A percentile compares a stretch with the other conserved stretches of the same genome.
phyloP scores from a whole-genome alignment of 2,329 filamentous ascomycete genomes.

The Xenosphaeropsis pyriputrescens region DNA sequence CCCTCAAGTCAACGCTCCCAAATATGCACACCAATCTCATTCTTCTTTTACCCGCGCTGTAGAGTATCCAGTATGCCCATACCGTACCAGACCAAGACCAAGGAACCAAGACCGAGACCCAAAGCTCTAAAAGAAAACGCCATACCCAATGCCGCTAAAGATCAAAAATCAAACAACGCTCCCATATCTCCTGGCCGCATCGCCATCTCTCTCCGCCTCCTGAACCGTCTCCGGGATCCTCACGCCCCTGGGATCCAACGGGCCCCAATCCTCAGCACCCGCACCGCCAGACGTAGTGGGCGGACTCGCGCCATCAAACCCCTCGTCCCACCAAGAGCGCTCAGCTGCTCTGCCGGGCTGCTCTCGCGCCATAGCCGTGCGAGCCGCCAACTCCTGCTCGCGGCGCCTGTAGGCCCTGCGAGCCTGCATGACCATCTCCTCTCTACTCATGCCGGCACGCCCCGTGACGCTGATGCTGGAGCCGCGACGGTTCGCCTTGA shows the following conservation, averaged over 20 bases:
- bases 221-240: too few species aligned
- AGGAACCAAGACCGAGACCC: too few species aligned
- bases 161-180: not conserved
- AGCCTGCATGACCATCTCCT: conserved; percentile 36
- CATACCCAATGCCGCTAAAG: conserved; percentile 5
- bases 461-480: conserved; percentile 7
- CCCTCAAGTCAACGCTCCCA: too few species aligned
- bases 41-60: too few species aligned
- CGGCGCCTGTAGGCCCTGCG: conserved; percentile 30
- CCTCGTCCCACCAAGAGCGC: not conserved
- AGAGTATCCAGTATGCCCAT: too few species aligned
- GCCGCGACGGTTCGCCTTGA: conserved; percentile 4
- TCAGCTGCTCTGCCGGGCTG: not conserved
- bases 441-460: conserved; percentile 29
- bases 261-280: too few species aligned
- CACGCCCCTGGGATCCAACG: too few species aligned
- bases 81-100: too few species aligned
- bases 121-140: not conserved
- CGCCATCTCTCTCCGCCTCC: too few species aligned
- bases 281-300: too few species aligned
- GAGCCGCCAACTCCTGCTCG: conserved; percentile 28
- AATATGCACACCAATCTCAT: too few species aligned
- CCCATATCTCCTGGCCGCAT: too few species aligned
- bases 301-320: not conserved
- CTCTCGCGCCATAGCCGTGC: conserved; percentile 7